phyloP scores from a whole-genome alignment of 1,139 yeast genomes.

The Debaryomycetaceae sp. region DNA sequence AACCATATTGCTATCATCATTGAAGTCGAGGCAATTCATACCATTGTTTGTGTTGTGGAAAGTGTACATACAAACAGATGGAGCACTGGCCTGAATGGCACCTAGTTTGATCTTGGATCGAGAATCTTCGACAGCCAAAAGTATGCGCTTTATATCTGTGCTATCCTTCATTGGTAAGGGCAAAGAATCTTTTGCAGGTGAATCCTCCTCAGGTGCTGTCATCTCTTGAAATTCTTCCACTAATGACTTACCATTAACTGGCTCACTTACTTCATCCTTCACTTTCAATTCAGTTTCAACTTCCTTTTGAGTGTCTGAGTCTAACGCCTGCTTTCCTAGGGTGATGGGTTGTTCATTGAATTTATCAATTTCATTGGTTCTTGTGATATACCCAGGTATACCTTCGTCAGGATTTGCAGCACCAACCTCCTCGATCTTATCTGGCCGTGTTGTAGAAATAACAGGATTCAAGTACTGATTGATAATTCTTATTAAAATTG shows the following conservation, averaged over 20 bases:
- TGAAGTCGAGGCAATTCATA: slow-evolving; percentile 78
- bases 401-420: slow-evolving; percentile 62
- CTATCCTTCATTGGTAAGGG: slow-evolving; percentile 87
- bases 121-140: slow-evolving; percentile 76
- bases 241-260: slow-evolving; percentile 38
- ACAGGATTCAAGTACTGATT: slow-evolving; percentile 82
- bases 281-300: slow-evolving; percentile 78
- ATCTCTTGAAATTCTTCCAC: slow-evolving; percentile 50
- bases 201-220: slow-evolving; percentile 51
- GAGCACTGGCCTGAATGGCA: slow-evolving; percentile 71
- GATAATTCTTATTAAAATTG: slow-evolving; percentile 76
- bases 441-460: slow-evolving; percentile 47
- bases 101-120: slow-evolving; percentile 65
- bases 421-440: slow-evolving; percentile 42
- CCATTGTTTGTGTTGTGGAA: slow-evolving; percentile 93
- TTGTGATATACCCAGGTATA: slow-evolving; percentile 52
- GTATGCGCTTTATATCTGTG: slow-evolving; percentile 73
- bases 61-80: slow-evolving; percentile 97
- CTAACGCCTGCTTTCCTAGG: slow-evolving; percentile 81
- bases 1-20: slow-evolving; percentile 79
- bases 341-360: slow-evolving; percentile 72
- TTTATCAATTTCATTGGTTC: slow-evolving; percentile 48
- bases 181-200: slow-evolving; percentile 69
- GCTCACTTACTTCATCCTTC: slow-evolving; percentile 56
- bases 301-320: slow-evolving; percentile 80